Evolutionary conservation across 2,329 filamentous ascomycete species (phyloP).

Genomic region (Ophiocordyceps camponoti-leonardi): DNA sequence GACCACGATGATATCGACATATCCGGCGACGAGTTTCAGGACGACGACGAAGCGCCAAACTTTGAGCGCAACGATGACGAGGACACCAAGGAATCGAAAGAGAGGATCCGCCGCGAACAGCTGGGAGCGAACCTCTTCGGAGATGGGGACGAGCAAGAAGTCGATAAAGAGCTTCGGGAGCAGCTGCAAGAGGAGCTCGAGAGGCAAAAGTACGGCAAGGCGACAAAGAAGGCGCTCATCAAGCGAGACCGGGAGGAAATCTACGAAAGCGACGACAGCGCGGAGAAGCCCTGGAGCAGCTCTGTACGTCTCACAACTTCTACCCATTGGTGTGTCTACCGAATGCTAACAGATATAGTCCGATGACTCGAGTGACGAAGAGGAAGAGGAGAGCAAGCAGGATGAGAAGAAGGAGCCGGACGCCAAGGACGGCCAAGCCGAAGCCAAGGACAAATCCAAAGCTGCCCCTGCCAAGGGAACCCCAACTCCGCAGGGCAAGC

Average conservation of each 20-base stretch:
- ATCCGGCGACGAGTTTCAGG: slow-evolving; percentile 62
- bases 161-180: slow-evolving; percentile 59
- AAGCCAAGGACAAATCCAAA: slow-evolving; percentile 30
- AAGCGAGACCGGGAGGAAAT: slow-evolving; percentile 77
- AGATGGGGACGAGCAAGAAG: slow-evolving; percentile 48
- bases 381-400: slow-evolving; percentile 28
- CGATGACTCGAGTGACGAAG: slow-evolving; percentile 24
- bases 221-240: slow-evolving; percentile 61
- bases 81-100: slow-evolving; percentile 54
- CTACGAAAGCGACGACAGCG: slow-evolving; percentile 54
- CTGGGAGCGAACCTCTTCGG: slow-evolving; percentile 75
- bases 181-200: slow-evolving; percentile 50
- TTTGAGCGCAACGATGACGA: slow-evolving; percentile 71
- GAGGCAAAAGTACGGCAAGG: slow-evolving; percentile 56
- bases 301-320: slow-evolving; percentile 12
- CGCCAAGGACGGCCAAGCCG: slow-evolving; percentile 33
- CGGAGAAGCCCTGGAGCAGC: slow-evolving; percentile 23
- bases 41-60: slow-evolving; percentile 67
- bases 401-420: slow-evolving; percentile 49
- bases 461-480: slow-evolving; percentile 52
- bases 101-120: slow-evolving; percentile 62
- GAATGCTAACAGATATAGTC: slow-evolving; percentile 19
- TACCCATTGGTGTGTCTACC: background rate
- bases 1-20: slow-evolving; percentile 56
- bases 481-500: slow-evolving; percentile 34